These are phyloP conservation scores for Chrysophaeum taylorii DNA, from an alignment of 352 stramenopile species.

Conservation along the genomic window DNA sequence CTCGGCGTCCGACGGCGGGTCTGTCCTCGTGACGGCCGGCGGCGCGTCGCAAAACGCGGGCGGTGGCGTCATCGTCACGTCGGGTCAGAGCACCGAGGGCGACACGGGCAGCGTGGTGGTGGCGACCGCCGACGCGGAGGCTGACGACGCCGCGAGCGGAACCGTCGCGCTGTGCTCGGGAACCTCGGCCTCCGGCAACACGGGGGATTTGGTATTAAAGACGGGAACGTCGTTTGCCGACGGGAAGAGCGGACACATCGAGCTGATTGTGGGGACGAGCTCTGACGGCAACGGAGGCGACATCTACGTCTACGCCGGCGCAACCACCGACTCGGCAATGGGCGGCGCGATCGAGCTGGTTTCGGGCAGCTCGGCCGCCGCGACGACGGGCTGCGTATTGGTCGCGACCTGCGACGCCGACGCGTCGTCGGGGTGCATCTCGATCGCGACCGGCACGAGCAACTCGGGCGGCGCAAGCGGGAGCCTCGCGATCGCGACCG, in stretches of 20 bases:
- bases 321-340: slow-evolving; percentile 14
- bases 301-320: slow-evolving; percentile 27
- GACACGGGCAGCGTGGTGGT: not conserved
- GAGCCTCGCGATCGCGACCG: slow-evolving; percentile 28
- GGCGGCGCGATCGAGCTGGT: slow-evolving; percentile 33
- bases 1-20: not conserved
- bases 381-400: slow-evolving; percentile 30
- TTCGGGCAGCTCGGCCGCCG: slow-evolving; percentile 26
- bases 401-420: slow-evolving; percentile 33
- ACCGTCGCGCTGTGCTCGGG: slow-evolving; percentile 21
- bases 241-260: not conserved
- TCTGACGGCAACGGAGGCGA: slow-evolving; percentile 24
- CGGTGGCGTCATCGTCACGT: slow-evolving; percentile 29
- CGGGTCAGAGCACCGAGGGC: not conserved
- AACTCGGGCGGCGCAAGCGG: slow-evolving; percentile 27
- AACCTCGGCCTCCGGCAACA: slow-evolving; percentile 32
- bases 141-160: not conserved
- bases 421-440: slow-evolving; percentile 30
- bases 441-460: slow-evolving; percentile 35
- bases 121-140: not conserved
- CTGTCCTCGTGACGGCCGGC: slow-evolving; percentile 34
- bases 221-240: slow-evolving; percentile 13
- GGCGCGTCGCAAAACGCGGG: slow-evolving; percentile 17
- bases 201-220: slow-evolving; percentile 28
- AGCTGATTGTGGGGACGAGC: not conserved